Evolutionary conservation across 805 yeast genomes (phyloP).

Genomic region (Ogataea sp.): DNA sequence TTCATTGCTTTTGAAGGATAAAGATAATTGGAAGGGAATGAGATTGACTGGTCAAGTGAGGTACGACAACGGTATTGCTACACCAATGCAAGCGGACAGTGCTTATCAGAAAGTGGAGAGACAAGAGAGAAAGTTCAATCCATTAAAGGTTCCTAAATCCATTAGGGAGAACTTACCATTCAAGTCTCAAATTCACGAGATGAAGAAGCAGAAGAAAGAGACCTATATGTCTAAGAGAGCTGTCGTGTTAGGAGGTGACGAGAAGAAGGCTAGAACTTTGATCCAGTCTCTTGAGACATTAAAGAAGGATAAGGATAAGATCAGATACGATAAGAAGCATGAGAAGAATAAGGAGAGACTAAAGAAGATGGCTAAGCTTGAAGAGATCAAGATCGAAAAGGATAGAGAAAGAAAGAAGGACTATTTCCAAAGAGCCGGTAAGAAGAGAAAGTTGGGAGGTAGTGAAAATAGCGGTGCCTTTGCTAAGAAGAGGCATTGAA

Average conservation of each 20-base stretch:
- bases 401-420: constrained; percentile 84
- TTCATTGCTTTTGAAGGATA: constrained; percentile 68
- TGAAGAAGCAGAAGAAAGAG: constrained; percentile 80
- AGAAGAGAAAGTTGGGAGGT: constrained; percentile 42
- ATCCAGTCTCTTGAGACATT: constrained; percentile 82
- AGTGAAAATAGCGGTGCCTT: constrained; percentile 18
- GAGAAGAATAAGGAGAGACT: constrained; percentile 69
- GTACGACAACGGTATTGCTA: constrained; percentile 57
- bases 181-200: constrained; percentile 80
- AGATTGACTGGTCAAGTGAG: constrained; percentile 90
- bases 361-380: constrained; percentile 68
- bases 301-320: constrained; percentile 76
- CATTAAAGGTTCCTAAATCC: constrained; percentile 77
- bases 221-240: constrained; percentile 87
- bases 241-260: constrained; percentile 86
- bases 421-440: constrained; percentile 64
- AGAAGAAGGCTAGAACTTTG: constrained; percentile 85
- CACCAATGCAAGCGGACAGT: constrained; percentile 49
- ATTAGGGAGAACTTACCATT: constrained; percentile 78
- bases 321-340: constrained; percentile 62
- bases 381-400: constrained; percentile 62
- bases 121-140: constrained; percentile 74
- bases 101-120: constrained; percentile 71
- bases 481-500: constrained; percentile 15
- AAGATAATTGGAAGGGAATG: constrained; percentile 94